Base-by-base conservation (phyloP, 441 rosid species). In the Populus tomentosa region DNA sequence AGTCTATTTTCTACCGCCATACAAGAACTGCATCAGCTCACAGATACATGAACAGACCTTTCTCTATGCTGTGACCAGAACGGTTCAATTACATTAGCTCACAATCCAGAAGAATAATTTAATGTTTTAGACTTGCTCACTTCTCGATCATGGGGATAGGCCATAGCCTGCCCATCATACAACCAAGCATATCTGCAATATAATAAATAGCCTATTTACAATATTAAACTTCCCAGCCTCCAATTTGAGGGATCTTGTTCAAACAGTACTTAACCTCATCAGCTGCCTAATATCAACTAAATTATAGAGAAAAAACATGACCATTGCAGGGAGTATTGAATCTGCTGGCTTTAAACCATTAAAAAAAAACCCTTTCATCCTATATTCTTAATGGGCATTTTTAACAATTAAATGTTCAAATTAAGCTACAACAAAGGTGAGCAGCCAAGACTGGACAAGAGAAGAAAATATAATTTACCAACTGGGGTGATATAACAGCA, bases 401-500 rank as follows among this genome's bases (percentile, higher is more conserved):
- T 50, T 50, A 14, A 1, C 59, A 50, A 4, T 50, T 50, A 3
- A 16, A 5, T 50, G 59, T 50, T 50, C 59, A 50, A 50, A 50
- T 16, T 50, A 16, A 50, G 35, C 59, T 50, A 50, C 59, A 50
- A 50, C 59, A 50, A 56, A 73, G 28, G 4, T 68, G 63, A 73
- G 11, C 21, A 5, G 24, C 14, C 71, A 35, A 26, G 33, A 38
- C 36, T 2, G 7, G n/a, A 10, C 18, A 32, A 40, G 23, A 16
- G 2, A n/a, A 68, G 38, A 24, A 35, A 40, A 36, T 7, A 18
- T 40, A 69, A 71, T 56, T 82, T 84, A 94, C 95, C 87, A 90
- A 78, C 68, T 89, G 88, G 38, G 94, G 90, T 36, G 94, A 89
- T 69, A 94, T 88, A 1, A 86, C 92, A 5, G 86, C 35, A 10